These are phyloP conservation scores for Pseudoturritis turrita DNA, from an alignment of 345 rosid species.

Conservation along the genomic window DNA sequence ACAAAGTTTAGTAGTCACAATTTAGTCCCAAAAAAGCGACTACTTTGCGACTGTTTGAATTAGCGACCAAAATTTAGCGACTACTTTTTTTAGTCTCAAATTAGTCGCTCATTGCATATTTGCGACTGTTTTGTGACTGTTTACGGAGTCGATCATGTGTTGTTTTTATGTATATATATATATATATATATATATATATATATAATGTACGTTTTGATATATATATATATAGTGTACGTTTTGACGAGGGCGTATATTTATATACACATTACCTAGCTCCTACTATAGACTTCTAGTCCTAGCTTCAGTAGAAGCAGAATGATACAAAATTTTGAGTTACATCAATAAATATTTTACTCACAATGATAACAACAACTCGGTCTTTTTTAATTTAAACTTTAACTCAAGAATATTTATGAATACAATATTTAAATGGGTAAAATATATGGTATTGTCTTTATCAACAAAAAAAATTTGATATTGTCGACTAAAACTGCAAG, in stretches of 20 bases:
- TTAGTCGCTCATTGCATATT: no score
- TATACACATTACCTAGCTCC: slow-evolving; percentile 3
- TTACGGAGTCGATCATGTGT: no score
- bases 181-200: no score
- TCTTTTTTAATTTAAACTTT: neutral
- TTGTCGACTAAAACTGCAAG: slow-evolving; percentile 2
- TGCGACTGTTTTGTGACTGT: no score
- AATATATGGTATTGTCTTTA: neutral
- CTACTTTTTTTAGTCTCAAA: no score
- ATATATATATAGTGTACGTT: neutral
- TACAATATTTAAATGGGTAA: neutral
- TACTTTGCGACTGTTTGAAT: no score
- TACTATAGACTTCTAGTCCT: slow-evolving; percentile 21
- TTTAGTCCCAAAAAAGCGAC: no score
- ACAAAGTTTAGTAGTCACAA: no score
- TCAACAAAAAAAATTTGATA: no score
- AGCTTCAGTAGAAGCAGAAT: slow-evolving; percentile 27
- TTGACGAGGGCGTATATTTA: neutral
- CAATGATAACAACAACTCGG: slow-evolving; percentile 30
- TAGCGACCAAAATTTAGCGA: no score
- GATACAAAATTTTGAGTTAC: slow-evolving; percentile 30
- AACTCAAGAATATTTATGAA: neutral
- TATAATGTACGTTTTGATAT: no score
- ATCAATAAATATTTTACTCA: slow-evolving; percentile 14
- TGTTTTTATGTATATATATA: no score